Evolutionary conservation across 805 yeast species (phyloP), one percentile per base, ranked within the genome.

Genomic region (Danielia reshetovae): DNA sequence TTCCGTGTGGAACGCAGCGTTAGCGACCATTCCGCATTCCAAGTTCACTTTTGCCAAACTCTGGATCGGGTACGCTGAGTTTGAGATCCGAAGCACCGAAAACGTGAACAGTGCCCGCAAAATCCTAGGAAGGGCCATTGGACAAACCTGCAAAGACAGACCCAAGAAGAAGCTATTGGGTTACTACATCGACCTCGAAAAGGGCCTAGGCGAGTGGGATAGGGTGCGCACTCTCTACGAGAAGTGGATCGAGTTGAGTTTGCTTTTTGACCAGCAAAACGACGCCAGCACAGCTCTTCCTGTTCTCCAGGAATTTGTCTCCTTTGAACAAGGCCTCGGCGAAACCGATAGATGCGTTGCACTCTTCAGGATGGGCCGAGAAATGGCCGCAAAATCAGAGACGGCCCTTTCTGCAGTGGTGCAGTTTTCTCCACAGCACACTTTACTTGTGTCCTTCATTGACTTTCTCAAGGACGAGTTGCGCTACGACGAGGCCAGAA

Each of bases 211-310:
- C 24, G 93, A 88, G 48, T 84, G 84, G 67, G 94, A 83, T 40
- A 60, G 96, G 23, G 88, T 82, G 6, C 62, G 97, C 21, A 77
- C 64, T 52, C 51, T 93, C 3, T 87, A 77, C 53, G 85, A 80
- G 43, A 79, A 76, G 49, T 75, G 73, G 61, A 43, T 85, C n/a
- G 81, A 77, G 43, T 19, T 51, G 9, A 43, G 55, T 18, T 16
- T 51, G 18, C 16, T 42, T n/a, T 28, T 25, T 13, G 42, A 41
- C 23, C 24, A 18, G 11, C 33, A 15, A 5, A 27, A 27, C 11
- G 34, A 35, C 4, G 18, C 19, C 4, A 27, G 24, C 18, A 11
- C 16, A 12, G 32, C 49, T 12, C 15, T 38, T 4, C 26, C 30
- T 3, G 65, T 74, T 0, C 79, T 97, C 81, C 49, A 73, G 3